Evolutionary conservation across 2,329 filamentous ascomycete genomes (phyloP), one percentile per base, ranked within the genome.

Genomic region (Trichoderma atroviride): DNA sequence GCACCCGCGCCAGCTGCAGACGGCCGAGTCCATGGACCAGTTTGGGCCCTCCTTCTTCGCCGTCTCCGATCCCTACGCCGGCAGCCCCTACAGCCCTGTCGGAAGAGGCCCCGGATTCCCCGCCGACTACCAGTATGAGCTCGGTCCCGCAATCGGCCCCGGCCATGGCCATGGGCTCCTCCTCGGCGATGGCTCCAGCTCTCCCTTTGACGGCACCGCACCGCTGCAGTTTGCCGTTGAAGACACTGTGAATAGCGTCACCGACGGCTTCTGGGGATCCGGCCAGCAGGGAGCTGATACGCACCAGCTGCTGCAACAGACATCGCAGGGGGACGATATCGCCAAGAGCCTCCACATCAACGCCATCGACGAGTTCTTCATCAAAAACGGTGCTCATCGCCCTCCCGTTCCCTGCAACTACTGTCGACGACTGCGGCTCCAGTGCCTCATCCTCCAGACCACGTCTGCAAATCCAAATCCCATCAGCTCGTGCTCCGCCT

Each of bases 401-500:
- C 83, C 84, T 0, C 75, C 80, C 0, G 74, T 74, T 19, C 82
- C 84, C 2, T 86, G 84, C 72, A 74, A 72, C 37, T 78, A 85
- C 71, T 86, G 84, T 72, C 78, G 77, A 57, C 78, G 76, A 4
- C 78, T 81, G 52, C 80, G 82, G 2, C 75, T 86, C 10, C 83
- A 85, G 67, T 85, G 84, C 67, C 76, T 85, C 13, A 82, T 85
- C 27, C 75, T 86, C 11, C 80, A 83, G 37, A 85, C 83, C 0
- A 81, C 81, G 0, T 52, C 77, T 0, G 83, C 78, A 29, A 86
- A 86, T 68, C 84, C 84, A 0, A 86, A 85, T 67, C 84, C 83
- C 2, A 76, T 82, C 61, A 77, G 76, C 6, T 80, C 83, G 0
- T 86, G 84, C 71, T 84, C 84, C 3, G 85, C 82, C 70, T 86